phyloP scores from a whole-genome alignment of 805 yeast genomes.

The Saccharomycodes ludwigii region DNA sequence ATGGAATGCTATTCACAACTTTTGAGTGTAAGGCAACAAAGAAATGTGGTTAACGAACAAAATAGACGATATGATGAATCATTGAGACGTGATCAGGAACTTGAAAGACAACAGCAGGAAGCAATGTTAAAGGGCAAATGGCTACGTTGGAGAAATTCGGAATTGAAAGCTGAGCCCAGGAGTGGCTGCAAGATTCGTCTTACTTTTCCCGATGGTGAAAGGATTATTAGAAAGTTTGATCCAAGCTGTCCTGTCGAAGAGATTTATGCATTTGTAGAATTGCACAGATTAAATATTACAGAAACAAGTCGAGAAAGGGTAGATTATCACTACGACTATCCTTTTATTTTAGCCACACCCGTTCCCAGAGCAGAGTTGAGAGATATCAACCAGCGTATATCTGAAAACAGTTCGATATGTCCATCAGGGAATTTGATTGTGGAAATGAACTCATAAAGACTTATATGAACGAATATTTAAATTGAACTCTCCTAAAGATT shows the following conservation, averaged over 20 bases:
- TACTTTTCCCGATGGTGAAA: constrained; percentile 48
- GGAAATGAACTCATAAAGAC: no score
- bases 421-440: constrained; percentile 58
- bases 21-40: no score
- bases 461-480: no score
- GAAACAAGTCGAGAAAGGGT: constrained; percentile 21
- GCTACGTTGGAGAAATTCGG: constrained; percentile 35
- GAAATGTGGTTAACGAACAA: no score
- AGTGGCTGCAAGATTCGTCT: constrained; percentile 52
- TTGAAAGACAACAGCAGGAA: constrained; percentile 11
- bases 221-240: constrained; percentile 39
- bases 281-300: constrained; percentile 24
- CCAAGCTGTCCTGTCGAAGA: constrained; percentile 41
- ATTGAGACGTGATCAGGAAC: constrained; percentile 41
- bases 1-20: no score
- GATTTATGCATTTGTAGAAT: constrained; percentile 60
- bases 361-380: constrained; percentile 46
- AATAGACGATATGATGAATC: constrained; percentile 68
- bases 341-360: constrained; percentile 40
- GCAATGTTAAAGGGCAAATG: constrained; percentile 25
- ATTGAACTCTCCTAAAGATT: no score
- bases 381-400: constrained; percentile 21
- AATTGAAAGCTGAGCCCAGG: constrained; percentile 22
- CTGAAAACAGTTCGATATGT: constrained; percentile 35
- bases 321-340: constrained; percentile 33